These are phyloP conservation scores for Arthrobotrys entomopaga DNA, from an alignment of 2,329 filamentous ascomycete species.

Conservation along the genomic window DNA sequence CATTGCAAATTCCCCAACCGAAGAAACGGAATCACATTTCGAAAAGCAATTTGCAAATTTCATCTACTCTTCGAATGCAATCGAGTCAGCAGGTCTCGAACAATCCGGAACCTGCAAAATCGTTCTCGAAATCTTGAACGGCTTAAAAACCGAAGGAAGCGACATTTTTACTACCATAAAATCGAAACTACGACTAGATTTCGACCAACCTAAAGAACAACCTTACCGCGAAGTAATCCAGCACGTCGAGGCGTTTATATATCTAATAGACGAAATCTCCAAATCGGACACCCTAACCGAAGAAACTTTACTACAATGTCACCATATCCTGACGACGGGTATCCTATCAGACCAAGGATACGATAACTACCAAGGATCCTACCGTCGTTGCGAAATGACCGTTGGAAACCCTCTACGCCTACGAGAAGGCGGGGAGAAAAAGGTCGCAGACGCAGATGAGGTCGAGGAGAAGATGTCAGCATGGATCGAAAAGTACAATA, in stretches of 20 bases:
- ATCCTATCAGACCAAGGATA: constrained; percentile 7
- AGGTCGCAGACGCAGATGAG: background rate
- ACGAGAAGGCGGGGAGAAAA: background rate
- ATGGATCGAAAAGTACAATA: constrained; percentile 8
- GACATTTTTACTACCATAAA: background rate
- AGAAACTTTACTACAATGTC: constrained; percentile 2
- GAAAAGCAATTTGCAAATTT: constrained; percentile 21
- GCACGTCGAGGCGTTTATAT: constrained; percentile 26
- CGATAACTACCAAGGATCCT: constrained; percentile 17
- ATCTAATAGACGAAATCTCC: background rate
- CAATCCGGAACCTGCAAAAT: constrained; percentile 6
- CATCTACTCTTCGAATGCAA: constrained; percentile 30
- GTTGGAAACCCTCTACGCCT: background rate
- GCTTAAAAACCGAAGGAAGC: too few species aligned
- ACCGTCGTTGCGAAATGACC: constrained; percentile 2
- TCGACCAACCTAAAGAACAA: background rate
- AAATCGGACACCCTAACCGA: background rate
- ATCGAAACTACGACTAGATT: background rate
- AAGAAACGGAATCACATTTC: background rate
- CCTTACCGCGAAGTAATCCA: constrained; percentile 17
- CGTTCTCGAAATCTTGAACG: background rate
- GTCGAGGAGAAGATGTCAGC: background rate
- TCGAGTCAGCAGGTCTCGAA: constrained; percentile 14
- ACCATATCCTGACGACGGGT: background rate
- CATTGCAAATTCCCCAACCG: background rate